Evolutionary conservation across 2,329 filamentous ascomycete genomes (phyloP), one percentile per base, ranked within the genome.

Genomic region (Teratosphaeria gauchensis): DNA sequence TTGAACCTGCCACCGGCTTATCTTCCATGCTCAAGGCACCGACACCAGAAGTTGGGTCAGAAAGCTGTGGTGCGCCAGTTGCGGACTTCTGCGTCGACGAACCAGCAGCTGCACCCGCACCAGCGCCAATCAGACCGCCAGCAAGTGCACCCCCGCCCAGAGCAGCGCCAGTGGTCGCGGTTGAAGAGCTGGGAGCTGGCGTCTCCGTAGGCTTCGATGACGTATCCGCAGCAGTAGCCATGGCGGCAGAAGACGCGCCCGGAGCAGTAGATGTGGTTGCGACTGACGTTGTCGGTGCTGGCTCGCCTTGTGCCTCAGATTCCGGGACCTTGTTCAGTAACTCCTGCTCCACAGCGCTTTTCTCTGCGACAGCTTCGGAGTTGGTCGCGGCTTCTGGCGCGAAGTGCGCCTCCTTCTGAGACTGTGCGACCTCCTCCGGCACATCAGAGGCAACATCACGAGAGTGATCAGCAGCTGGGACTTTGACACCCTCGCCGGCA

Each of bases 291-390:
- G 72, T 38, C 12, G 54, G 31, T 30, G 32, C 54, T 21, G 38
- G 54, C 35, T 38, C 48, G 77, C 76, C 32, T 76, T 77, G 55
- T 55, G 74, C 73, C 57, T 77, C 65, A 7, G 69, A 69, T 54
- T 72, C 70, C 63, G 73, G 65, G 33, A 74, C 80, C 72, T 88
- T 82, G 63, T 83, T 80, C 54, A 92, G 77, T 7, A 95, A 78
- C 75, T 95, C 87, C 30, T 83, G 73, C 76, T 95, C 90, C 3
- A 91, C 80, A 8, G 78, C 80, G 71, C 83, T 84, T 82, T 94
- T 94, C 66, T 92, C 88, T 62, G 81, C 76, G 6, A 94, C 88
- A 19, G 85, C 87, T 58, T 80, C 80, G 1, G 83, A 77, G 73
- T 85, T 87, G 58, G 82, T 81, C 35, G 88, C 83, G 33, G 89